Conservation (phyloP, 768 basidiomycete species). For the Kwoniella sp. region DNA sequence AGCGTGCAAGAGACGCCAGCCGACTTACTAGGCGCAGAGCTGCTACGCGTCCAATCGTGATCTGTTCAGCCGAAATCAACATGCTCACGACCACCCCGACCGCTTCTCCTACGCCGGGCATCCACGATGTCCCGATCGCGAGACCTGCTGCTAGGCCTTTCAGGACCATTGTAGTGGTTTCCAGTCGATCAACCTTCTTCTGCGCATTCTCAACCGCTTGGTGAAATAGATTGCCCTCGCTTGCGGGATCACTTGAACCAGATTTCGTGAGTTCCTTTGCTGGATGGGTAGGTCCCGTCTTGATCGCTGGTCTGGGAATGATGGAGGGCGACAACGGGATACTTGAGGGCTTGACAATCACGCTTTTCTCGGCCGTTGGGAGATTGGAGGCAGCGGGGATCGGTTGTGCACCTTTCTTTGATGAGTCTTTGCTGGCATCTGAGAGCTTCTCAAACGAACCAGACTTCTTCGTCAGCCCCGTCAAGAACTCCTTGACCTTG, state of each 20-base stretch:
- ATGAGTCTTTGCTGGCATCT: not conserved
- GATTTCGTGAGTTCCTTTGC: not conserved
- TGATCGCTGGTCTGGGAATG: not conserved
- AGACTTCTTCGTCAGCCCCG: slow-evolving; percentile 1
- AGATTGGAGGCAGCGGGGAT: not conserved
- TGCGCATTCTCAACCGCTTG: slow-evolving; percentile 30
- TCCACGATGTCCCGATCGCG: slow-evolving; percentile 26
- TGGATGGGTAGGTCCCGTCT: not conserved
- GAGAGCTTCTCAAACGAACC: not conserved
- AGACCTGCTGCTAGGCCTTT: slow-evolving; percentile 16
- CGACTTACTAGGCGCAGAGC: slow-evolving; percentile 36
- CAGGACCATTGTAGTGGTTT: slow-evolving; percentile 23
- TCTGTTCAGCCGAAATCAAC: slow-evolving; percentile 30
- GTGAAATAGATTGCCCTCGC: slow-evolving; percentile 14
- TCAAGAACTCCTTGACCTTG: slow-evolving; percentile 21
- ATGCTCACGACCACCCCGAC: slow-evolving; percentile 31
- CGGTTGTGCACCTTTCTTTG: not conserved
- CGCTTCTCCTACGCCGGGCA: slow-evolving; percentile 41
- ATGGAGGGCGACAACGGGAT: not conserved
- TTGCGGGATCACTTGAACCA: not conserved
- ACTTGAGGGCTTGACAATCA: not conserved
- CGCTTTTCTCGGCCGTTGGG: not conserved
- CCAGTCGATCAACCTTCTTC: slow-evolving; percentile 30
- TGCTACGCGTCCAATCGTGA: slow-evolving; percentile 36
- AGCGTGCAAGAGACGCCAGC: not conserved